Base-by-base conservation (phyloP, 1,284 basidiomycete genomes). In the Agroathelia rolfsii region DNA sequence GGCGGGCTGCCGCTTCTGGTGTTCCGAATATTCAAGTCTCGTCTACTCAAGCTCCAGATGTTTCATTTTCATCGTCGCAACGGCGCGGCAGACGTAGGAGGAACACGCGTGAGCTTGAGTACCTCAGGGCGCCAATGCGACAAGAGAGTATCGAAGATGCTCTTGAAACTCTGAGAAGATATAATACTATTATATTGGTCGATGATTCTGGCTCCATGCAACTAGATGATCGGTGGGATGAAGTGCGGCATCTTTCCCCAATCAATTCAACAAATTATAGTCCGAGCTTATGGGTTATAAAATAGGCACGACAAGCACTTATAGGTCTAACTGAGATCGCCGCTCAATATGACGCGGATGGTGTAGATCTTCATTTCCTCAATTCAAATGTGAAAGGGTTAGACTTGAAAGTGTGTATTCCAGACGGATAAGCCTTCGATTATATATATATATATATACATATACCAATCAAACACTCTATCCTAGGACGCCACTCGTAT, bases 171-270 rank as follows among this genome's bases (percentile, higher is more conserved):
- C 46, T 75, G 8, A 41, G 48, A 20, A 48, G 56, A 33, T 76
- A 69, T 38, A 58, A 76, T 26, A 75, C 69, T 0, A 59, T 72
- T 5, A 54, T 76, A 24, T 41, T 74, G 17, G 53, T 76, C 26
- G 74, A 77, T 46, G 75, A 77, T 45, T 76, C 74, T 1, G 50
- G 46, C 5, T 76, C 74, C 7, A 78, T 77, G 74, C 33, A 39
- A 9, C 62, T 35, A 37, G 6, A 64, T 67, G 58, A 67, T 71
- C 17, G 10, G 49, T 42, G 12, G 22, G 4, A 13, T n/a, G 8
- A 6, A 6, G 10, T 17, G 42, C 33, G 6, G 8, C 18, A 11
- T 4, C 11, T 23, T 12, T 24, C 31, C 25, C 37, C 6, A 3
- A 30, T 17, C 5, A 16, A 21, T 28, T 30, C 6, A 23, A 16